Conservation (phyloP, 768 basidiomycete species). For the Tylopilus plumbeoviolaceoides region DNA sequence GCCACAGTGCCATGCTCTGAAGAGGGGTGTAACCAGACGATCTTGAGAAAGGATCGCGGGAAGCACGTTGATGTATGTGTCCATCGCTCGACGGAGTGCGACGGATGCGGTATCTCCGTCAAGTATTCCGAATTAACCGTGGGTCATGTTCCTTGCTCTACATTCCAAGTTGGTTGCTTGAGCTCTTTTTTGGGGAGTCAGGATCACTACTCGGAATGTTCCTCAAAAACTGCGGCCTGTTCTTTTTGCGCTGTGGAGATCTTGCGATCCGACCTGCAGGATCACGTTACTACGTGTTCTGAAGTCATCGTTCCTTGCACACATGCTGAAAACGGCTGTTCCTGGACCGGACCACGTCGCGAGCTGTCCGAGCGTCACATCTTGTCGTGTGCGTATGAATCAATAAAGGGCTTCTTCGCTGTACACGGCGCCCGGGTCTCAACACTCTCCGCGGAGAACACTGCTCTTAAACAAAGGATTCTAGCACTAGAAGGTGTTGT, state of each 20-base stretch:
- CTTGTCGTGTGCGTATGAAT: constrained; percentile 51
- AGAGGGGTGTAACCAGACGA: constrained; percentile 39
- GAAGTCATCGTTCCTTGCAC: constrained; percentile 38
- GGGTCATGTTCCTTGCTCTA: constrained; percentile 13
- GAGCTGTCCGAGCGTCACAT: constrained; percentile 36
- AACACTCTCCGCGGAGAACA: constrained; percentile 59
- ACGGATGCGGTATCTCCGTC: constrained; percentile 34
- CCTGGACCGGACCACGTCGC: constrained; percentile 46
- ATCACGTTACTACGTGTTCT: constrained; percentile 39
- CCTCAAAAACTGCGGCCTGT: constrained; percentile 36
- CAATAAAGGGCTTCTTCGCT: constrained; percentile 56
- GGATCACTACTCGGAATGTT: constrained; percentile 40
- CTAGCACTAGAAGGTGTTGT: constrained; percentile 55
- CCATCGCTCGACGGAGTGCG: constrained; percentile 36
- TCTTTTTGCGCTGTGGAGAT: constrained; percentile 38
- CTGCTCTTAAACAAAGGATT: constrained; percentile 53
- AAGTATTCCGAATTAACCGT: constrained; percentile 37
- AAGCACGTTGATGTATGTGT: constrained; percentile 38
- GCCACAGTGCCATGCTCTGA: constrained; percentile 50
- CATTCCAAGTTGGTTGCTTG: neutral
- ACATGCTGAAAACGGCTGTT: constrained; percentile 49
- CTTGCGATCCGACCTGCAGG: constrained; percentile 29
- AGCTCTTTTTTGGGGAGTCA: constrained; percentile 18
- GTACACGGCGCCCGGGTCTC: constrained; percentile 38
- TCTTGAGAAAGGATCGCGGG: constrained; percentile 46